A percentile compares a stretch with the other conserved stretches of the same genome.
These are phyloP conservation scores for Theileria parva DNA, from an alignment of 169 alveolate species.

Conservation along the genomic window DNA sequence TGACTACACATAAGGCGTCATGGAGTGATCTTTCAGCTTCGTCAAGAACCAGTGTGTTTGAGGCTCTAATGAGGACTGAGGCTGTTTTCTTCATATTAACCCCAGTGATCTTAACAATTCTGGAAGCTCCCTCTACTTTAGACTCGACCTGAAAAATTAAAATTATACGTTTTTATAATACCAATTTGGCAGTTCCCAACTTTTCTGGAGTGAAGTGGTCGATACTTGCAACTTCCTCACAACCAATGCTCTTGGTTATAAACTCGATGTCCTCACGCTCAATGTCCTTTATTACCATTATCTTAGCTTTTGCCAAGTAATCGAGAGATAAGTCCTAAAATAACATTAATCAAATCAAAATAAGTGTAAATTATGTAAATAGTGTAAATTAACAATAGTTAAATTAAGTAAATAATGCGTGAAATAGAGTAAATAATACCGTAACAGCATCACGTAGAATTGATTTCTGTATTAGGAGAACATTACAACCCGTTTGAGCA, in stretches of 20 bases:
- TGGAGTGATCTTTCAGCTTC: conserved; percentile 99
- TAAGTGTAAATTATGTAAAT: neutral
- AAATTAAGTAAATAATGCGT: too few relatives aligned
- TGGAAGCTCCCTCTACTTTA: conserved; percentile 86
- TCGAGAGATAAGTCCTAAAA: conserved; percentile 91
- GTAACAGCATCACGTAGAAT: conserved; percentile 98
- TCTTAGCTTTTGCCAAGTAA: conserved; percentile 95
- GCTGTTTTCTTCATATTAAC: conserved; percentile 92
- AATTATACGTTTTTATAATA: conserved; percentile 69
- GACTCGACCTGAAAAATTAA: conserved; percentile 55
- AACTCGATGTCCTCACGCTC: conserved; percentile 97
- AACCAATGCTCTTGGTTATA: conserved; percentile 84
- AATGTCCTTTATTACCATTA: conserved; percentile 96
- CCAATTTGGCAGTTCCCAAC: conserved; percentile 94
- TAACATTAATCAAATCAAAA: neutral
- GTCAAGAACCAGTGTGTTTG: conserved; percentile 91
- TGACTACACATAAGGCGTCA: conserved; percentile 98
- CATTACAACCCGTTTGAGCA: conserved; percentile 97
- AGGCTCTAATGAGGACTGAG: conserved; percentile 95
- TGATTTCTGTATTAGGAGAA: conserved; percentile 95
- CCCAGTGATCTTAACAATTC: conserved; percentile 94
- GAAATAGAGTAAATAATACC: conserved; percentile 65
- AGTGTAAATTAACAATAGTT: neutral
- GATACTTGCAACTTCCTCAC: conserved; percentile 95
- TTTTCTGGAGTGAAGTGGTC: conserved; percentile 95